These are phyloP conservation scores for Laburnicola sp. DNA, from an alignment of 2,329 filamentous ascomycete genomes.

Conservation along the genomic window DNA sequence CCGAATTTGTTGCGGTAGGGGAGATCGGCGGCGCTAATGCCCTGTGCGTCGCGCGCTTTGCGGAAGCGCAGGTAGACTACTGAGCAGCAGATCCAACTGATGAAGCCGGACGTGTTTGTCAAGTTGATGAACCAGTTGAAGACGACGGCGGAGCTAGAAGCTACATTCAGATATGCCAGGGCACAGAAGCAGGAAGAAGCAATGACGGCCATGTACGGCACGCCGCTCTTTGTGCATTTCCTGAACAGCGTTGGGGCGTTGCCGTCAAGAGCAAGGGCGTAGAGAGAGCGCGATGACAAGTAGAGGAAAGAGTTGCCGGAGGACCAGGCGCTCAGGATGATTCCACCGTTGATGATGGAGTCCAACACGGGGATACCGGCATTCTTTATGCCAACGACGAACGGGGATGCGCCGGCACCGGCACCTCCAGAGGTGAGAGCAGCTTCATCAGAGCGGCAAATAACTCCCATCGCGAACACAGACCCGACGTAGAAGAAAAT, in stretches of 20 bases:
- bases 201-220: slow-evolving; percentile 55
- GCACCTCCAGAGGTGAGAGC: slow-evolving; percentile 56
- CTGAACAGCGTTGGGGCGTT: slow-evolving; percentile 67
- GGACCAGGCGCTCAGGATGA: slow-evolving; percentile 66
- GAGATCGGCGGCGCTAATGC: slow-evolving; percentile 59
- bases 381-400: slow-evolving; percentile 54
- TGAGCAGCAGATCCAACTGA: slow-evolving; percentile 58
- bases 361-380: slow-evolving; percentile 60
- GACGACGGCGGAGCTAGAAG: slow-evolving; percentile 47
- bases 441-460: slow-evolving; percentile 58
- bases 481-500: slow-evolving; percentile 63
- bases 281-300: slow-evolving; percentile 56
- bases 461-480: slow-evolving; percentile 62
- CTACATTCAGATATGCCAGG: slow-evolving; percentile 56
- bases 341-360: slow-evolving; percentile 69
- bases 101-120: slow-evolving; percentile 60
- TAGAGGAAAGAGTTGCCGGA: slow-evolving; percentile 60
- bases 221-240: slow-evolving; percentile 62
- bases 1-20: slow-evolving; percentile 59
- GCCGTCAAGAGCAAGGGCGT: slow-evolving; percentile 61
- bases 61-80: slow-evolving; percentile 64
- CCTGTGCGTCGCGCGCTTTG: slow-evolving; percentile 59
- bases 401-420: slow-evolving; percentile 57
- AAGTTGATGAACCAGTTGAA: slow-evolving; percentile 75
- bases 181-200: slow-evolving; percentile 50